Evolutionary conservation across 2,329 filamentous ascomycete genomes (phyloP).

Genomic region (Monosporascus sp.): DNA sequence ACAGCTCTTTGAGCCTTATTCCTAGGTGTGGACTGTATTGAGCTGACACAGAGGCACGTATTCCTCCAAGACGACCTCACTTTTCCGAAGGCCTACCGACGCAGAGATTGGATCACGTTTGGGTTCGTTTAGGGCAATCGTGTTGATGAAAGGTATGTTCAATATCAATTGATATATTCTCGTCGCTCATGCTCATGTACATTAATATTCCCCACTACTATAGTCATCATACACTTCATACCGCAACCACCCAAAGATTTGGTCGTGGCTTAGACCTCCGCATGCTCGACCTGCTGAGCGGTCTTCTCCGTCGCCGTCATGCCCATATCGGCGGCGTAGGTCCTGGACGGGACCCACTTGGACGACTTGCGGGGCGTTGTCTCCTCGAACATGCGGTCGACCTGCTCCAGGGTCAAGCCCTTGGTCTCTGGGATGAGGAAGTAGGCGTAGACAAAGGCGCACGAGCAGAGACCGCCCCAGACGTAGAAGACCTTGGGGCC

Average conservation of each 20-base stretch:
- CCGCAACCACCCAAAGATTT: not conserved
- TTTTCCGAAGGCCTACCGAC: too few species aligned
- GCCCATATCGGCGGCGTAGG: conserved; percentile 58
- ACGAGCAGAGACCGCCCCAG: conserved; percentile 64
- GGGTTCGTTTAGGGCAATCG: too few species aligned
- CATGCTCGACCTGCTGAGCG: conserved; percentile 17
- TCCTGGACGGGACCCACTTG: conserved; percentile 69
- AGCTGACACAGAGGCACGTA: too few species aligned
- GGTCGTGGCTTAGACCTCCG: conserved; percentile 15
- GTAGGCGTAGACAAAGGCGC: conserved; percentile 61
- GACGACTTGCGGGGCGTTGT: conserved; percentile 69
- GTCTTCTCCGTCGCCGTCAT: conserved; percentile 36
- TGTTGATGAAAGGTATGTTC: too few species aligned
- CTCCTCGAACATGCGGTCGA: conserved; percentile 88
- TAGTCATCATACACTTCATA: too few species aligned
- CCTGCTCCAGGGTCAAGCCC: conserved; percentile 73
- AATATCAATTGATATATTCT: too few species aligned
- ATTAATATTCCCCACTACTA: too few species aligned
- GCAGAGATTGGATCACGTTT: too few species aligned
- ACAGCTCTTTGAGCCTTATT: too few species aligned
- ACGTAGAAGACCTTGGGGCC: conserved; percentile 69
- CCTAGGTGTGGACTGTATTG: too few species aligned
- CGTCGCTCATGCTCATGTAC: too few species aligned
- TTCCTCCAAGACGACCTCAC: too few species aligned
- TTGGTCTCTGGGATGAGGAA: conserved; percentile 72